These are phyloP conservation scores for Tubosaeta sp. DNA, from an alignment of 768 basidiomycete genomes.

Conservation along the genomic window DNA sequence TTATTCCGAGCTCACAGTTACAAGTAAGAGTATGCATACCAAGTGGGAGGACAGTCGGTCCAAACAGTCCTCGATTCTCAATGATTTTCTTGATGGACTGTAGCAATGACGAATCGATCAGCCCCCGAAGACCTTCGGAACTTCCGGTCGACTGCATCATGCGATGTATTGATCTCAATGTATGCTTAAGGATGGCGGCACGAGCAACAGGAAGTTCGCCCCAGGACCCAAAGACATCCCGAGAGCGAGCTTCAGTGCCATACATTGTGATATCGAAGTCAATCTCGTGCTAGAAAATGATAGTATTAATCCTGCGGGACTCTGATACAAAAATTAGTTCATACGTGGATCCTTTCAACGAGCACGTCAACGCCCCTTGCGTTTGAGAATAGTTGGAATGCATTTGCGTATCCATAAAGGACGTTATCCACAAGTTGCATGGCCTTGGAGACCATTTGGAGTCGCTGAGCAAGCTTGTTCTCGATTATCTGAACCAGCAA, in stretches of 20 bases:
- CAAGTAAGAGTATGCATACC: conserved; percentile 44
- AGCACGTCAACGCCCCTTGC: conserved; percentile 81
- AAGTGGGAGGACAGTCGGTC: conserved; percentile 78
- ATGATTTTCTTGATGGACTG: conserved; percentile 87
- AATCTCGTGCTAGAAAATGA: conserved; percentile 54
- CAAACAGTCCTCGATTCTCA: conserved; percentile 76
- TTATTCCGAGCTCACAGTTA: conserved; percentile 4
- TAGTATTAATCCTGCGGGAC: conserved; percentile 5
- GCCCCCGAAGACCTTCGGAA: conserved; percentile 88
- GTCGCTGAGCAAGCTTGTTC: conserved; percentile 62
- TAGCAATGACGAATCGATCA: conserved; percentile 87
- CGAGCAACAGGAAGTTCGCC: conserved; percentile 66
- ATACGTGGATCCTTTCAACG: conserved; percentile 83
- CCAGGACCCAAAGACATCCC: conserved; percentile 49
- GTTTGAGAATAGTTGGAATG: conserved; percentile 82
- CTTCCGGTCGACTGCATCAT: conserved; percentile 97
- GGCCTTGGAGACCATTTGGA: conserved; percentile 80
- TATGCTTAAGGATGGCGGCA: conserved; percentile 82
- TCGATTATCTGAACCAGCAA: conserved; percentile 87
- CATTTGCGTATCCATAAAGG: conserved; percentile 83
- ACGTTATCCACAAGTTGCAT: conserved; percentile 92
- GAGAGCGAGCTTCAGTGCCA: conserved; percentile 39
- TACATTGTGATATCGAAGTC: conserved; percentile 60
- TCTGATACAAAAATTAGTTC: conserved; percentile 19
- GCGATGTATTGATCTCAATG: conserved; percentile 87